phyloP scores from a whole-genome alignment of 805 yeast genomes.

The Candida krabiensis region DNA sequence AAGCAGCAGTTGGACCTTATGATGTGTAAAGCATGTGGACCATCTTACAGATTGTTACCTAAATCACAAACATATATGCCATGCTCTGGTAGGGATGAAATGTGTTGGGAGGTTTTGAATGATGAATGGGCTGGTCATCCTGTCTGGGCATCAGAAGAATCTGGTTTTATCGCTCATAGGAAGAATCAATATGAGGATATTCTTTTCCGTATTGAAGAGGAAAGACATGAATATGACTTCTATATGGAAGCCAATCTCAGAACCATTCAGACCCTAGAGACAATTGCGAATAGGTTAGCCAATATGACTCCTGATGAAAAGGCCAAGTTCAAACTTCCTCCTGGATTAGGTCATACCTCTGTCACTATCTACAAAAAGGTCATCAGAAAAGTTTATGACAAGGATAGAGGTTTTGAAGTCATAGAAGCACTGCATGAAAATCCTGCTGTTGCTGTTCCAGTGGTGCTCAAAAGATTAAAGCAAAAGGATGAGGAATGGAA shows the following conservation, averaged over 20 bases:
- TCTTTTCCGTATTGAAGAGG: conserved; percentile 92
- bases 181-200: conserved; percentile 98
- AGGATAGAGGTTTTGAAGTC: conserved; percentile 93
- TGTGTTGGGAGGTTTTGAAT: conserved; percentile 98
- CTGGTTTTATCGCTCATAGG: conserved; percentile 98
- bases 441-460: conserved; percentile 94
- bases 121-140: conserved; percentile 99
- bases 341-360: conserved; percentile 91
- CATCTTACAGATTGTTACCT: conserved; percentile 89
- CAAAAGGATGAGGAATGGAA: conserved; percentile 99
- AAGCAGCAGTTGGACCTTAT: conserved; percentile 90
- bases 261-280: conserved; percentile 93
- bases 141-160: conserved; percentile 99
- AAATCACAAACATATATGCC: conserved; percentile 95
- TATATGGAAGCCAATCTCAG: conserved; percentile 93
- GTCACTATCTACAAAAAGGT: conserved; percentile 91
- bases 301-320: conserved; percentile 92
- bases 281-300: conserved; percentile 90
- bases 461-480: conserved; percentile 86
- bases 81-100: conserved; percentile 96
- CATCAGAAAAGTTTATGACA: conserved; percentile 87
- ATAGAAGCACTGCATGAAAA: conserved; percentile 93
- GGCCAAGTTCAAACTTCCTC: conserved; percentile 80
- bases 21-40: conserved; percentile 91
- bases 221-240: conserved; percentile 94